phyloP scores from a whole-genome alignment of 805 yeast species.

The Yarrowia sp. region DNA sequence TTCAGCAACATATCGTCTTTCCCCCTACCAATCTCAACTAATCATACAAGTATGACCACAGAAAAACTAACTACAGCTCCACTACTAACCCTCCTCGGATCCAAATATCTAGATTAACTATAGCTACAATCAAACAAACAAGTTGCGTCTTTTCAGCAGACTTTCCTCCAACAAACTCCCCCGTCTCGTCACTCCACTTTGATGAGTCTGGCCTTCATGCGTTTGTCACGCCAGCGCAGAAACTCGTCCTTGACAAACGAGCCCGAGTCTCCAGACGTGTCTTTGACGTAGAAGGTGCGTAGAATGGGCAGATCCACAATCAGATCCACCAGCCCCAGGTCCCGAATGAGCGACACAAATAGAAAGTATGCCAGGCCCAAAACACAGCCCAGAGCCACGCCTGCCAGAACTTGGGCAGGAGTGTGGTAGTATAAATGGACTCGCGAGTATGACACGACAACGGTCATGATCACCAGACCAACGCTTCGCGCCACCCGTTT shows the following conservation, averaged over 20 bases:
- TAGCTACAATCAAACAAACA: conserved; percentile 37
- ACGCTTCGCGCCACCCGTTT: conserved; percentile 45
- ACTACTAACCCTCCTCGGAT: no score
- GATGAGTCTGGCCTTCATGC: conserved; percentile 39
- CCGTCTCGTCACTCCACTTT: conserved; percentile 13
- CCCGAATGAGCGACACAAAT: conserved; percentile 62
- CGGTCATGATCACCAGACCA: conserved; percentile 45
- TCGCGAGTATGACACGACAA: conserved; percentile 69
- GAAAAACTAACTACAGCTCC: no score
- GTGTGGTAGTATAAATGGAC: conserved; percentile 83
- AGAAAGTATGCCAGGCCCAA: conserved; percentile 67
- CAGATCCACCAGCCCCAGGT: conserved; percentile 72
- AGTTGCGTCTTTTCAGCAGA: conserved; percentile 13
- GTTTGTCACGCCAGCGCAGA: conserved; percentile 46
- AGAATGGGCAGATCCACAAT: conserved; percentile 65
- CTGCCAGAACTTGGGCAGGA: conserved; percentile 73
- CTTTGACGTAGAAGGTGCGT: conserved; percentile 52
- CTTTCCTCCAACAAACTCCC: neutral
- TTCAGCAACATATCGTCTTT: no score
- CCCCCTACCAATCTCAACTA: no score
- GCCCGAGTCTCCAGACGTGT: conserved; percentile 49
- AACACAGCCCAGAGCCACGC: conserved; percentile 66
- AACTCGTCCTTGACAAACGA: conserved; percentile 49
- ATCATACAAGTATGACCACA: no score
- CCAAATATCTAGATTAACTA: neutral